These are phyloP conservation scores for Closterium sp. DNA, from an alignment of 139 green algal genomes.

Conservation along the genomic window DNA sequence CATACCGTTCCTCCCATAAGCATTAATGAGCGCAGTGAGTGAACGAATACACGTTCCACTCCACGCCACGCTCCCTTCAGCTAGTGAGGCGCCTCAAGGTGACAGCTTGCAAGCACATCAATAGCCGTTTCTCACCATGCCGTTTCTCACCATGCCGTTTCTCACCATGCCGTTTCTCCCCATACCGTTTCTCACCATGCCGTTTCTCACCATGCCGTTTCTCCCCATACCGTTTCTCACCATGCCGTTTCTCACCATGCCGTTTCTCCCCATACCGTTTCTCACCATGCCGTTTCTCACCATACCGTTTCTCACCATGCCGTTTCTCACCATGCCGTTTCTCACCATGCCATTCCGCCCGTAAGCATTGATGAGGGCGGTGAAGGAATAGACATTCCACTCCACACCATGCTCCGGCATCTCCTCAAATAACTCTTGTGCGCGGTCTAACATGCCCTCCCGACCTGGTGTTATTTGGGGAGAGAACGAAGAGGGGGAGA, in stretches of 20 bases:
- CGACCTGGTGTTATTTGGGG: not conserved
- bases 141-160: too few species aligned
- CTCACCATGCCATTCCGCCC: slow-evolving; percentile 33
- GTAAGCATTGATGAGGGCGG: slow-evolving; percentile 50
- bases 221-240: too few species aligned
- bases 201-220: too few species aligned
- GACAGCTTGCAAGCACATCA: too few species aligned
- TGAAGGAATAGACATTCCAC: slow-evolving; percentile 51
- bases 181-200: too few species aligned
- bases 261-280: too few species aligned
- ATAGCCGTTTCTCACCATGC: too few species aligned
- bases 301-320: slow-evolving; percentile 34
- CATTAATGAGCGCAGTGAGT: slow-evolving; percentile 50
- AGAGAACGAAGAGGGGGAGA: not conserved
- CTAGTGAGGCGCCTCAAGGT: too few species aligned
- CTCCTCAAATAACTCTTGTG: slow-evolving; percentile 49
- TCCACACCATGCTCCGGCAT: slow-evolving; percentile 37
- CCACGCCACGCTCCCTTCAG: slow-evolving; percentile 11
- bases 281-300: too few species aligned
- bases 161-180: too few species aligned
- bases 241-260: too few species aligned
- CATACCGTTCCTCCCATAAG: slow-evolving; percentile 37
- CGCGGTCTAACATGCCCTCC: slow-evolving; percentile 45
- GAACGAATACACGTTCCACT: slow-evolving; percentile 45
- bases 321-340: slow-evolving; percentile 23